Evolutionary conservation across 1,139 yeast genomes (phyloP), one percentile per base, ranked within the genome.

Genomic region (Protomyces arabidopsidicola): DNA sequence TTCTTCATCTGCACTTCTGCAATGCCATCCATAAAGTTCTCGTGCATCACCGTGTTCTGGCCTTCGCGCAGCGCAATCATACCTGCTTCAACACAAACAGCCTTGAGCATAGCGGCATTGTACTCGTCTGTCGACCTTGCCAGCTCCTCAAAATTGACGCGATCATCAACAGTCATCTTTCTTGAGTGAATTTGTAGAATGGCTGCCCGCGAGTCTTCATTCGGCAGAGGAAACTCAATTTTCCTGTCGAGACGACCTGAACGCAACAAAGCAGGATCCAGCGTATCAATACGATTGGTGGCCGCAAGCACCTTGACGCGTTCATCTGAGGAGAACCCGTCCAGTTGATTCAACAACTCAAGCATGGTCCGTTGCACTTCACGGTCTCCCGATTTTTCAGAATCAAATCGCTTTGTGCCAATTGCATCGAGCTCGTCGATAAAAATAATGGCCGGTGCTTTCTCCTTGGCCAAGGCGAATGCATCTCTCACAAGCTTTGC

Each of bases 321-420:
- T 74, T 93, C 98, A 75, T 93, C 98, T 27, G 96, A 87, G n/a
- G 96, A 97, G 75, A 93, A 93, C 65, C 99, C 99, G 77, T 93
- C 99, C 75, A 93, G 81, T 78, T 95, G 98, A 77, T 93, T 93
- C 75, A 93, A 84, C 70, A 93, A 81, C 76, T 93, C 98, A 84
- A 95, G 83, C 98, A 93, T 93, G 55, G 98, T 95, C 82, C 99
- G 85, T 77, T 95, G 98, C 53, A 93, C 98, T 79, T 95, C 98
- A 76, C 98, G 85, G 76, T 93, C 99, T 75, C 98, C 99, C 61
- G 93, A 85, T 77, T 93, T 93, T 74, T 93, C 98, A 14, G 97
- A 89, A 74, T 93, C 98, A 74, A 93, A 93, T 77, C 99, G 87
- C 77, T 93, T 95, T 42, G 98, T 93, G 73, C 98, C 99, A 77